These are phyloP conservation scores for Melanomma pulvis-pyrius DNA, from an alignment of 495 filamentous ascomycete species.

Conservation along the genomic window DNA sequence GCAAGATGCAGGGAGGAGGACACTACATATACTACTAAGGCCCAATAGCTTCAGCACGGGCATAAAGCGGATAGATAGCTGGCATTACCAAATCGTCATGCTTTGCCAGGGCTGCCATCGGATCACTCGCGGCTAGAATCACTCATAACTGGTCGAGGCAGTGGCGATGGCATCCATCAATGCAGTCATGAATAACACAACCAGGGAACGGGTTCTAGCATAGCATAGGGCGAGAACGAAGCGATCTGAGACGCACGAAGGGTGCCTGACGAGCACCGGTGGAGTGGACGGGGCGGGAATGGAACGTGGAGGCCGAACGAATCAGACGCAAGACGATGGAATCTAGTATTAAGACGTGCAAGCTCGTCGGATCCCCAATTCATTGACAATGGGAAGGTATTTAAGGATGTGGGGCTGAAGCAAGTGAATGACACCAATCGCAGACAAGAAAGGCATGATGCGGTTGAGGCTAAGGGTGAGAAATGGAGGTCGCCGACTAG, in stretches of 20 bases:
- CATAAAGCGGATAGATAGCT: slow-evolving; percentile 11
- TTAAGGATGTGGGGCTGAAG: background rate
- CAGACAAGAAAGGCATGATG: too few species aligned
- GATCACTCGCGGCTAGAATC: background rate
- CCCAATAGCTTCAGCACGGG: background rate
- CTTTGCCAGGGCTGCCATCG: slow-evolving; percentile 5
- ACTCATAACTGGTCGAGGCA: background rate
- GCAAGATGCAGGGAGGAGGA: background rate
- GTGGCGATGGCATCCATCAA: slow-evolving; percentile 1
- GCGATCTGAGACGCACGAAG: background rate
- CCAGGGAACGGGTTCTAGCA: background rate
- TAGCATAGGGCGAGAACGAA: slow-evolving; percentile 5
- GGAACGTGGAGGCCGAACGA: background rate
- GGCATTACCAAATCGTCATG: slow-evolving; percentile 5
- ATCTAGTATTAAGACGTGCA: background rate
- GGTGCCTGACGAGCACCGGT: background rate
- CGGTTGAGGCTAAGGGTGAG: background rate
- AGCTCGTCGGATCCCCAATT: slow-evolving; percentile 2
- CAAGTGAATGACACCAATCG: background rate
- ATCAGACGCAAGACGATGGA: background rate
- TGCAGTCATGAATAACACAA: background rate
- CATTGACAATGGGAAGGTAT: background rate
- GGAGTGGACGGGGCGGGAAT: background rate
- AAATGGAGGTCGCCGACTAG: background rate
- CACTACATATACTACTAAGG: background rate